A percentile compares a stretch with the other conserved stretches of the same genome.
Evolutionary conservation across 768 basidiomycete species (phyloP).

Genomic region (Scleroderma bovista): DNA sequence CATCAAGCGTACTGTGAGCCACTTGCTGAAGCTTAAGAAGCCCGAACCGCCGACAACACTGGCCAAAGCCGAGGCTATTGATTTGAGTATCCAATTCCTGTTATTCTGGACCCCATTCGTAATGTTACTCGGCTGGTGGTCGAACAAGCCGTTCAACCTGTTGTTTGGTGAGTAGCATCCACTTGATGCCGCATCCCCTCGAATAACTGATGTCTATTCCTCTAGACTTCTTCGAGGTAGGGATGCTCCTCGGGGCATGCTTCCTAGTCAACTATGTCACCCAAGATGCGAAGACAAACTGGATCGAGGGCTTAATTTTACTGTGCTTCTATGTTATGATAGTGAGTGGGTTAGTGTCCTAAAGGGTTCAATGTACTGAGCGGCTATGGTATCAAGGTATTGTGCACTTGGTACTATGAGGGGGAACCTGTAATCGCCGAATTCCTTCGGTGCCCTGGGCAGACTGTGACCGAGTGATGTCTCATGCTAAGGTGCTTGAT

Average conservation of each 20-base stretch:
- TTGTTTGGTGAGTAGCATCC: constrained; percentile 53
- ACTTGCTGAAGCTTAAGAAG: constrained; percentile 13
- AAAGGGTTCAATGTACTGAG: background rate
- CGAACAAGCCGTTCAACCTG: constrained; percentile 50
- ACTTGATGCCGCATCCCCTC: background rate
- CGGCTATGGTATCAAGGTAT: constrained; percentile 29
- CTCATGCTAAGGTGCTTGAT: constrained; percentile 11
- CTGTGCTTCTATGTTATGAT: constrained; percentile 66
- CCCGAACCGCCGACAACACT: constrained; percentile 46
- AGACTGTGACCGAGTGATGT: constrained; percentile 13
- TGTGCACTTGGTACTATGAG: constrained; percentile 63
- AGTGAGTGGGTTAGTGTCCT: constrained; percentile 28
- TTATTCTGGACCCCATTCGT: constrained; percentile 78
- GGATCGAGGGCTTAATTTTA: constrained; percentile 67
- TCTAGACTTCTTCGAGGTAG: constrained; percentile 67
- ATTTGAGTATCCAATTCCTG: constrained; percentile 72
- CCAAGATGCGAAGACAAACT: constrained; percentile 74
- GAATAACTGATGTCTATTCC: background rate
- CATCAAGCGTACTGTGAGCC: constrained; percentile 4
- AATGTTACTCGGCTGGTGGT: constrained; percentile 66
- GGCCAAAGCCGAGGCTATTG: constrained; percentile 66
- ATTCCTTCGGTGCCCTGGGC: constrained; percentile 33
- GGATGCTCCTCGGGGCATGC: constrained; percentile 56
- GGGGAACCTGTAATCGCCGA: constrained; percentile 52
- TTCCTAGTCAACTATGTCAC: constrained; percentile 80